These are phyloP conservation scores for Peribolospora baueri DNA, from an alignment of 768 basidiomycete genomes.

Conservation along the genomic window DNA sequence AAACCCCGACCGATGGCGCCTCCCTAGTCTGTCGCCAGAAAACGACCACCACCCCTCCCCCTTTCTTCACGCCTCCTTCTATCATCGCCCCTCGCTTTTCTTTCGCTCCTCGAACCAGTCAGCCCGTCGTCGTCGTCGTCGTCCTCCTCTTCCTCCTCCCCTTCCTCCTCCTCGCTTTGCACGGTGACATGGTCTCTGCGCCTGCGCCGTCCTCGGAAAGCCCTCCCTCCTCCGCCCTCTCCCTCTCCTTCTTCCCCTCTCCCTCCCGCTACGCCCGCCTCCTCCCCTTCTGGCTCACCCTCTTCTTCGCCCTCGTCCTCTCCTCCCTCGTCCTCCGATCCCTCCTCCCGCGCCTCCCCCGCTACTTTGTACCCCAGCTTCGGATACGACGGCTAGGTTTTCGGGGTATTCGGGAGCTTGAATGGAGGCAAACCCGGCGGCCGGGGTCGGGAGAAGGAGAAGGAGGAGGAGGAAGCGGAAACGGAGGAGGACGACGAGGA, in stretches of 20 bases:
- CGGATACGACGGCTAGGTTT: neutral
- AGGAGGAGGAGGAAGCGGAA: neutral
- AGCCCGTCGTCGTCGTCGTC: neutral
- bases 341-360: neutral
- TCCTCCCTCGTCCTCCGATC: neutral
- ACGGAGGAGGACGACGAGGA: no score
- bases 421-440: neutral
- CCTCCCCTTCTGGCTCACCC: neutral
- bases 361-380: neutral
- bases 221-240: neutral
- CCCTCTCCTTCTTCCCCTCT: neutral
- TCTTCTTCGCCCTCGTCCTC: neutral
- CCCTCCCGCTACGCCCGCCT: neutral
- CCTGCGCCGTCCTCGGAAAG: slow-evolving; percentile 4
- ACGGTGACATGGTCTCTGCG: neutral
- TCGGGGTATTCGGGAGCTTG: neutral
- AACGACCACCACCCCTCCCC: no score
- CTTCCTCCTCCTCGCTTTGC: slow-evolving; percentile 1
- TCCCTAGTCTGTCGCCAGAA: no score
- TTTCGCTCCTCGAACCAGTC: no score
- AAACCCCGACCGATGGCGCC: no score
- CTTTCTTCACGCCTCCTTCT: no score
- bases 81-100: no score
- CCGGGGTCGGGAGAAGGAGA: neutral
- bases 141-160: slow-evolving; percentile 3